Percentiles rank a stretch among this genome's conserved stretches.
Evolutionary conservation across 2,329 filamentous ascomycete species (phyloP).

Genomic region (Pseudocercospora eumusae): DNA sequence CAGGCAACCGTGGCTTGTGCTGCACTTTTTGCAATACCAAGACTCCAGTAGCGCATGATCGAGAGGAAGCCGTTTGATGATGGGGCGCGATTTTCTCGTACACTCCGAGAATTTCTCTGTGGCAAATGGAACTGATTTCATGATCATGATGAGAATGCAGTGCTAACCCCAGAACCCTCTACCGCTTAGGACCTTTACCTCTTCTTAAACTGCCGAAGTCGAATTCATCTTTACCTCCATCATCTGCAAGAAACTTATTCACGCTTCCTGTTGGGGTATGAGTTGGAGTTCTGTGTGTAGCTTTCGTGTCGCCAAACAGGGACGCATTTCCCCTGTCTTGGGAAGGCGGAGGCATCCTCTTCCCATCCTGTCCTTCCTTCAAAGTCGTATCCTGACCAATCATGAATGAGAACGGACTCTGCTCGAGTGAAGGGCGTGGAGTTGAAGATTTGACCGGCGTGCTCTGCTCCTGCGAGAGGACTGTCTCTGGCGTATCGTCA

Average conservation of each 20-base stretch:
- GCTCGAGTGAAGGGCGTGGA: constrained; percentile 27
- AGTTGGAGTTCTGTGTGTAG: constrained; percentile 13
- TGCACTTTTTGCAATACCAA: neutral
- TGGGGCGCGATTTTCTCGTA: neutral
- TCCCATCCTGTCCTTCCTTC: neutral
- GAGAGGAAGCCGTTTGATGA: neutral
- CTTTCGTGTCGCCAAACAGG: constrained; percentile 23
- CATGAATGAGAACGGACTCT: constrained; percentile 31
- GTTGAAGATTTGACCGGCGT: constrained; percentile 5
- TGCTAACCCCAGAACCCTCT: neutral
- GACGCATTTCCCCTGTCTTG: constrained; percentile 18
- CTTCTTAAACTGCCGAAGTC: constrained; percentile 29
- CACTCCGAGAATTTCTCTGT: neutral
- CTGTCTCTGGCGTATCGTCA: neutral
- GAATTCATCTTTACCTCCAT: constrained; percentile 23
- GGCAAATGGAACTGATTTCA: neutral
- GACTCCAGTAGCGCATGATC: neutral
- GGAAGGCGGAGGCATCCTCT: constrained; percentile 4
- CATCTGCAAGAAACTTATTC: neutral
- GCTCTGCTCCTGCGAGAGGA: neutral
- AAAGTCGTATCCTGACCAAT: constrained; percentile 23
- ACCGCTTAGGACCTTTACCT: constrained; percentile 20
- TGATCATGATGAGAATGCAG: neutral
- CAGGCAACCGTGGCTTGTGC: neutral
- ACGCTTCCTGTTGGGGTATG: constrained; percentile 9